Base-by-base conservation (phyloP, 2,329 filamentous ascomycete genomes). In the Didymella segeticola region DNA sequence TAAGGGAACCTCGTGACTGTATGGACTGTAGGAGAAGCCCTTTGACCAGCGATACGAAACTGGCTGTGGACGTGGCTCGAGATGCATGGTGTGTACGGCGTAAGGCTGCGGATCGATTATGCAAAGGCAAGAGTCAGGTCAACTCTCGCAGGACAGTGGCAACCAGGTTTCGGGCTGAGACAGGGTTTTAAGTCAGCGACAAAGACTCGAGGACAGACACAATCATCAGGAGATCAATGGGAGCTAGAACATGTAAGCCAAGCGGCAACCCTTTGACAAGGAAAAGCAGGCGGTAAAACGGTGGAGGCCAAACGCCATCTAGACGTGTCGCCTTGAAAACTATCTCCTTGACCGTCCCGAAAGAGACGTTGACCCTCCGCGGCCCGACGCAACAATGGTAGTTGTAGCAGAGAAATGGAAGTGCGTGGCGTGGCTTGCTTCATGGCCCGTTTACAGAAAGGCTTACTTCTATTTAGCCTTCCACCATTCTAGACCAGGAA, bases 101-200 rank as follows among this genome's bases (percentile, higher is more conserved):
- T 25, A 19, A 12, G 11, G 23, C n/a, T 39, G 38, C 26, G 23
- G 33, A 51, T 22, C 22, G 46, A 22, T 27, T 8, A 22, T 47
- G 19, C 15, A 37, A 26, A 37, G 17, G 12, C 22, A 37, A 50
- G 29, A 31, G 33, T 43, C 17, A 41, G 33, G 20, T 37, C 25
- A 47, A 33, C 20, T 10, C 20, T 29, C 26, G 26, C 10, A 33
- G 26, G 12, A 15, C 27, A 49, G 29, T 23, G 12, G n/a, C 27
- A 23, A 26, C 25, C 31, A 23, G 23, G 23, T 26, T 19, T 45
- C 29, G 41, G 41, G 45, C 26, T 46, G 22, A 41, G 45, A 45
- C 39, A 49, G 29, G 46, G 34, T 48, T 54, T 49, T 46, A 54
- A 46, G 29, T 22, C 23, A 36, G 39, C 19, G 22, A 39, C n/a